These are phyloP conservation scores for Aspergillus sp. DNA, from an alignment of 2,329 filamentous ascomycete species.

Conservation along the genomic window DNA sequence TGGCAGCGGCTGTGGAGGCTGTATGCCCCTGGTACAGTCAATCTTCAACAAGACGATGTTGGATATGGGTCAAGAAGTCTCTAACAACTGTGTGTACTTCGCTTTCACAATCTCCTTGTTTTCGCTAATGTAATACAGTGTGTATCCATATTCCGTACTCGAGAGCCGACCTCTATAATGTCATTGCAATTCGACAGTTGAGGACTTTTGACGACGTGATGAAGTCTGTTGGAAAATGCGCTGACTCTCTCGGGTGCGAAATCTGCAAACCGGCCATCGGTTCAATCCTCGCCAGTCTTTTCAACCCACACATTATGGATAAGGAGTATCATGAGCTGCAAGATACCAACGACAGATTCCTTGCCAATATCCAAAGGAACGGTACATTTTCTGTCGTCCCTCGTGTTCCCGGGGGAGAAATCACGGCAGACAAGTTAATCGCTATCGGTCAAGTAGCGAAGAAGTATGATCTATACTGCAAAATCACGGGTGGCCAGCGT, in stretches of 20 bases:
- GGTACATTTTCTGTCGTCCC: slow-evolving; percentile 89
- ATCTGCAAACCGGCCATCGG: slow-evolving; percentile 80
- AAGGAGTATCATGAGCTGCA: slow-evolving; percentile 70
- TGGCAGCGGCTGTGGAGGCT: slow-evolving; percentile 86
- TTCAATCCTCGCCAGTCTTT: slow-evolving; percentile 77
- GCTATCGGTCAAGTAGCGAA: slow-evolving; percentile 80
- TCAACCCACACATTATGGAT: slow-evolving; percentile 80
- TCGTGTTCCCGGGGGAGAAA: slow-evolving; percentile 79
- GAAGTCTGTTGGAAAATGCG: slow-evolving; percentile 71
- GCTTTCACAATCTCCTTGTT: not conserved
- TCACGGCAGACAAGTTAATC: slow-evolving; percentile 82
- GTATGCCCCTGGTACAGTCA: slow-evolving; percentile 81
- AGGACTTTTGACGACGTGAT: slow-evolving; percentile 74
- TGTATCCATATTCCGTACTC: slow-evolving; percentile 83
- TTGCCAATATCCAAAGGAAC: slow-evolving; percentile 88
- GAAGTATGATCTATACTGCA: slow-evolving; percentile 81
- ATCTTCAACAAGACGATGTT: slow-evolving; percentile 91
- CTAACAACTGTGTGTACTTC: slow-evolving; percentile 61
- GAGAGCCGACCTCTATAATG: slow-evolving; percentile 85
- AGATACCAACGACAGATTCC: slow-evolving; percentile 85
- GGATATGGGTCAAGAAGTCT: slow-evolving; percentile 81
- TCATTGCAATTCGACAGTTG: slow-evolving; percentile 77
- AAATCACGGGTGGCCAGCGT: slow-evolving; percentile 87
- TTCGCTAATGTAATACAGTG: slow-evolving; percentile 41
- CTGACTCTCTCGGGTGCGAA: slow-evolving; percentile 76